A percentile compares a stretch with the other conserved stretches of the same genome.
Evolutionary conservation across 192 early-diverging fungal genomes (phyloP).

Genomic region (Podila epigama): DNA sequence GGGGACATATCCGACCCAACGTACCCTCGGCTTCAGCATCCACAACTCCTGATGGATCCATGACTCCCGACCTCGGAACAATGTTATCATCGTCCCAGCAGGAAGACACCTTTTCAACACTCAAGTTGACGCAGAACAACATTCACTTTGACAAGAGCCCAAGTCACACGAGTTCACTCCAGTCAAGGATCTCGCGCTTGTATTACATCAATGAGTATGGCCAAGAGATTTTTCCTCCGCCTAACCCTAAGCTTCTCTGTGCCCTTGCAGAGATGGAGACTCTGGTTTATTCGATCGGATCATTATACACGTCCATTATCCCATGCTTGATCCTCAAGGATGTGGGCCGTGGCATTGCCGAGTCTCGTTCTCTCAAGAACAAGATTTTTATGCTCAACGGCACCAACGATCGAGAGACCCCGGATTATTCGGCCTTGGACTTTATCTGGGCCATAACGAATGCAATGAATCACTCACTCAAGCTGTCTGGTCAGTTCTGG

Average conservation of each 20-base stretch:
- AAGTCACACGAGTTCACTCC: conserved; percentile 6
- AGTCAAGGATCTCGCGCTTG: conserved; percentile 63
- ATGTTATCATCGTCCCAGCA: conserved; percentile 30
- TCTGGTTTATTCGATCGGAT: conserved; percentile 76
- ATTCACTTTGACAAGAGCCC: conserved; percentile 47
- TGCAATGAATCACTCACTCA: conserved; percentile 64
- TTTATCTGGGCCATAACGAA: conserved; percentile 73
- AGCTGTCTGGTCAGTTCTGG: conserved; percentile 37
- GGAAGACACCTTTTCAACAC: conserved; percentile 40
- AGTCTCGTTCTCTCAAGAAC: conserved; percentile 56
- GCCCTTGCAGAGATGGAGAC: conserved; percentile 59
- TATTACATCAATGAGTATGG: conserved; percentile 79
- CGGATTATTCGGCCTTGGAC: conserved; percentile 73
- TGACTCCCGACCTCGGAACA: conserved; percentile 23
- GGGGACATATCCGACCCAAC: conserved; percentile 5
- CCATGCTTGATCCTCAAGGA: conserved; percentile 76
- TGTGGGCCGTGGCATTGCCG: conserved; percentile 66
- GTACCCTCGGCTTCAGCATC: conserved; percentile 23
- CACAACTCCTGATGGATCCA: conserved; percentile 42
- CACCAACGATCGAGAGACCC: conserved; percentile 71
- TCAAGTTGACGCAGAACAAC: conserved; percentile 34
- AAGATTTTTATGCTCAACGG: conserved; percentile 79
- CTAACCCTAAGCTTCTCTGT: conserved; percentile 65
- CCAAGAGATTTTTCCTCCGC: conserved; percentile 70
- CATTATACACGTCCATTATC: conserved; percentile 76